These are phyloP conservation scores for Annulohypoxylon bovei DNA, from an alignment of 495 filamentous ascomycete species.

Conservation along the genomic window DNA sequence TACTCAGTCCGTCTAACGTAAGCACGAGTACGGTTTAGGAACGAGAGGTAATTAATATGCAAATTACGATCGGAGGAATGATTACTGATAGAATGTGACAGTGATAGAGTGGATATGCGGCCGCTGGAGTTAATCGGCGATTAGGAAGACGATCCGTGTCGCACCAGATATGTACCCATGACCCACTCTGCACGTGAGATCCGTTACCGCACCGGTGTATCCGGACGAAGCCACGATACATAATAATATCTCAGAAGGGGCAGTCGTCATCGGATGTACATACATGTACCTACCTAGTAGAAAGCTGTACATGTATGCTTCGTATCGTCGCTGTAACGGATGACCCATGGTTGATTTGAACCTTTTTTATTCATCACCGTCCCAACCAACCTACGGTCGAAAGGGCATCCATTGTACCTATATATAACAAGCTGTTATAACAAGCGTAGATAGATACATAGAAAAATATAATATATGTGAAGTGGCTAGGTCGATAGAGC, in stretches of 20 bases:
- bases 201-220: background rate
- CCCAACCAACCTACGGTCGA: conserved; percentile 5
- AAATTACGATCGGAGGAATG: background rate
- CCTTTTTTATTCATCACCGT: conserved; percentile 9
- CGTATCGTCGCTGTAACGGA: conserved; percentile 1
- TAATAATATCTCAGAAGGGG: background rate
- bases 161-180: background rate
- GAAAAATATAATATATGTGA: conserved; percentile 22
- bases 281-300: background rate
- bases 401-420: conserved; percentile 3
- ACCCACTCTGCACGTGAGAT: background rate
- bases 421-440: conserved; percentile 28
- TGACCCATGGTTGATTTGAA: background rate
- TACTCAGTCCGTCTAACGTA: background rate
- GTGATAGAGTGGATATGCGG: background rate
- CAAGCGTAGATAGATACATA: conserved; percentile 29
- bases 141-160: conserved; percentile 6
- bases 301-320: background rate
- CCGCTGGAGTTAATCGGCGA: conserved; percentile 32
- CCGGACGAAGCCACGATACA: background rate
- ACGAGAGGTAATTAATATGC: background rate
- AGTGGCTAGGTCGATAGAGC: background rate
- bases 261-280: too few species aligned
- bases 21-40: background rate
- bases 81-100: background rate